Evolutionary conservation across 805 yeast genomes (phyloP), one percentile per base, ranked within the genome.

Genomic region (Lachancea waltii): DNA sequence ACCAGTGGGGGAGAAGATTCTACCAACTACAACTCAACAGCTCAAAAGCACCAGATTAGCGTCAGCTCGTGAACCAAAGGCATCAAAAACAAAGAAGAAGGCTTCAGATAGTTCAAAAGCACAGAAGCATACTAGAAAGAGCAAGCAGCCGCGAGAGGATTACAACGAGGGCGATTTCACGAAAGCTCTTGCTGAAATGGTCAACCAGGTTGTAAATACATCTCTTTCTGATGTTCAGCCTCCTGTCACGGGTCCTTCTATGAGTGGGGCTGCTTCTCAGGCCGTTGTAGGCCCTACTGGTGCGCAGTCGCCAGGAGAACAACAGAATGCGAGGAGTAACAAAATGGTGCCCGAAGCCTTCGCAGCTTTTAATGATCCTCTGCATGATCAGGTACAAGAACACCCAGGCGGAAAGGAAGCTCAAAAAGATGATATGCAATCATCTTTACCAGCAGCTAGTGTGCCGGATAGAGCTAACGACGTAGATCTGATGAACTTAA

Each of bases 121-220:
- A 43, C 54, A 49, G 40, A 51, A 47, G 32, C 19, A 49, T 15
- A 16, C 43, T 1, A 46, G 47, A 16, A 38, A 39, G 30, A 11
- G 23, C 8, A 35, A 26, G 27, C 29, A 34, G 25, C 21, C 25
- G 10, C 20, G 30, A n/a, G 46, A 42, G 11, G 37, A 18, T 7
- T 43, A 39, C 11, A 41, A 46, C 7, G 53, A 48, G 18, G 66
- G 65, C 40, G 70, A 66, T 3, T 64, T 73, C 35, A 72, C 76
- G 36, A 70, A 67, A 35, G 80, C 79, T 0, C 50, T 77, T 25
- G 77, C 74, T 3, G 74, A 72, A 43, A 70, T 75, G 62, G 79
- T 76, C 13, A 68, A 71, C 44, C 72, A 65, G 48, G 81, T 73
- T 15, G 77, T 74, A 19, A 70, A 71, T 42, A 62, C 63, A 1